Evolutionary conservation across 2,329 filamentous ascomycete species (phyloP).

Genomic region (Ambrosiella xylebori): DNA sequence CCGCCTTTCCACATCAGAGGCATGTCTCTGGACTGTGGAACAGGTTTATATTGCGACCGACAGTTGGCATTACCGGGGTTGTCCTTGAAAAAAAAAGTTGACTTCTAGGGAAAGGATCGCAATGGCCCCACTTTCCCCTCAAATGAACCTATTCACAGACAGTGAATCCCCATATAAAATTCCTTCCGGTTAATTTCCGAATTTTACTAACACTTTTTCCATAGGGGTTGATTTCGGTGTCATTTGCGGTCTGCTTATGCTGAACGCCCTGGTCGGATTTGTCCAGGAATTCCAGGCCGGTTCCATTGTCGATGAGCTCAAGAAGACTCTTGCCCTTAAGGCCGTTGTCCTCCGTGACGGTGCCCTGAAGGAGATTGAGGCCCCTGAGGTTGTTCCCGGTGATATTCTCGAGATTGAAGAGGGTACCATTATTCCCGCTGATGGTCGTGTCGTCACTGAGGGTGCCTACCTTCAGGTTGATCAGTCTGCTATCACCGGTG

Average conservation of each 20-base stretch:
- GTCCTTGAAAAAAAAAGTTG: not conserved
- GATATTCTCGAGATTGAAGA: conserved; percentile 77
- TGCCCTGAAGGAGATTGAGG: conserved; percentile 59
- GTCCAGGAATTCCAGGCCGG: conserved; percentile 80
- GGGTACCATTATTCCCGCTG: conserved; percentile 80
- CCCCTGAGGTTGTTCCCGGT: conserved; percentile 70
- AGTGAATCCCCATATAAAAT: not conserved
- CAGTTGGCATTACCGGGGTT: not conserved
- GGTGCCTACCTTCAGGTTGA: conserved; percentile 77
- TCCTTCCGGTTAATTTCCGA: not conserved
- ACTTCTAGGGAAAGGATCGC: not conserved
- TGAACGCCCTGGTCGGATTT: conserved; percentile 77
- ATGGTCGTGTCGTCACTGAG: conserved; percentile 71
- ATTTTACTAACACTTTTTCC: conserved; percentile 6
- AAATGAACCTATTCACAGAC: not conserved
- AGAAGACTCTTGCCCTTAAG: conserved; percentile 79
- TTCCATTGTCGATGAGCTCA: conserved; percentile 77
- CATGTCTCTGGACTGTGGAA: not conserved
- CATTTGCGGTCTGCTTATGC: conserved; percentile 64
- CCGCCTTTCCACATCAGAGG: not conserved
- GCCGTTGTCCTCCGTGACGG: conserved; percentile 71
- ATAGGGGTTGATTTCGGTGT: conserved; percentile 76
- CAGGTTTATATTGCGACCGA: not conserved
- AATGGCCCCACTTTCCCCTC: not conserved
- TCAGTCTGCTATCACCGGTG: conserved; percentile 80